These are phyloP conservation scores for Theobroma grandiflorum DNA, from an alignment of 441 rosid species.

Conservation along the genomic window DNA sequence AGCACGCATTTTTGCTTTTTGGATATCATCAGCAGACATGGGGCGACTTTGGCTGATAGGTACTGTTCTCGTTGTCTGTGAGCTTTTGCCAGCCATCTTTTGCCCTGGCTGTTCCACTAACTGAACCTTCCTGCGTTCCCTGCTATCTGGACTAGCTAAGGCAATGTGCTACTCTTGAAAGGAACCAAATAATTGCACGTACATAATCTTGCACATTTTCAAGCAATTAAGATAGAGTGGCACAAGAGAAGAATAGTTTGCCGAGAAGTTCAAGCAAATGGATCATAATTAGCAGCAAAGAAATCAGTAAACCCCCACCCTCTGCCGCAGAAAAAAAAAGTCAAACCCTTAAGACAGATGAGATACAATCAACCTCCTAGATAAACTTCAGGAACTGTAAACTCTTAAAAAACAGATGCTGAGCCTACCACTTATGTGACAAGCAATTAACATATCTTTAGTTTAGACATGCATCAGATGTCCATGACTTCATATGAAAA, in stretches of 20 bases:
- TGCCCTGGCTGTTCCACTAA: slow-evolving; percentile 98
- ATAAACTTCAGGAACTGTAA: not conserved
- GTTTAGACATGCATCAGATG: not conserved
- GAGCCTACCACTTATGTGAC: not conserved
- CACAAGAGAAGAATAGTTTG: not conserved
- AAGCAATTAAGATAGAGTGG: not conserved
- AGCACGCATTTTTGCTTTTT: slow-evolving; percentile 97
- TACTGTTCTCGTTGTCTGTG: slow-evolving; percentile 65
- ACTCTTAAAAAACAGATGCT: not conserved
- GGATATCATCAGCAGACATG: slow-evolving; percentile 98
- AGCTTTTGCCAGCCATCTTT: slow-evolving; percentile 70
- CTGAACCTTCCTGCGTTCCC: slow-evolving; percentile 94
- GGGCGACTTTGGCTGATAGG: slow-evolving; percentile 81
- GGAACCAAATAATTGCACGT: slow-evolving; percentile 12
- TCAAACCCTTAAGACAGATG: not conserved
- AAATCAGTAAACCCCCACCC: not conserved
- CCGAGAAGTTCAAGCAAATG: not conserved
- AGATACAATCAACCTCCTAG: not conserved
- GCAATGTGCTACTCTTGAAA: slow-evolving; percentile 34
- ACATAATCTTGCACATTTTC: slow-evolving; percentile 10
- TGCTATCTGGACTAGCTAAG: slow-evolving; percentile 83
- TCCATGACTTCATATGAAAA: not conserved
- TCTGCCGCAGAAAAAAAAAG: not conserved
- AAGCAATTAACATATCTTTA: not conserved
- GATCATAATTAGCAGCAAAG: slow-evolving; percentile 14